Conservation (phyloP, 2,329 filamentous ascomycete genomes). For the Fusarium illudens region DNA sequence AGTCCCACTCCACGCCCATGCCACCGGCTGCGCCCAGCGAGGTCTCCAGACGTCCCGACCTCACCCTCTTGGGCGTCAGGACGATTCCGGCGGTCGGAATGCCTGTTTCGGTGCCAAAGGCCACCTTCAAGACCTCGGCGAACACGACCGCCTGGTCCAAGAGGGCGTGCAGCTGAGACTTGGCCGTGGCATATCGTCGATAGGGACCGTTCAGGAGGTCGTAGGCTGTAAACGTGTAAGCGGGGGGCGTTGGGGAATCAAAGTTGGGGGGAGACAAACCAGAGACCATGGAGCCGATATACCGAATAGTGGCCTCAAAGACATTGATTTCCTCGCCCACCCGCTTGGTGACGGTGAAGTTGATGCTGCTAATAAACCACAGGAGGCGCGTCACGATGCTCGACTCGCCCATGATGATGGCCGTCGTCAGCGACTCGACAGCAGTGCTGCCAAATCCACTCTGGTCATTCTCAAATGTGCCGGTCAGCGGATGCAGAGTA, state of each 20-base stretch:
- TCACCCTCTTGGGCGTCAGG: slow-evolving; percentile 61
- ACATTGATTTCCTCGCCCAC: slow-evolving; percentile 66
- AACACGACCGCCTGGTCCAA: slow-evolving; percentile 73
- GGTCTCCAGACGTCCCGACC: slow-evolving; percentile 65
- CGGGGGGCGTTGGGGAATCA: not conserved
- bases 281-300: slow-evolving; percentile 81
- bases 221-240: slow-evolving; percentile 57
- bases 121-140: slow-evolving; percentile 77
- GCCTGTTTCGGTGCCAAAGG: slow-evolving; percentile 79
- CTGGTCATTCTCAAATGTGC: slow-evolving; percentile 71
- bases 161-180: slow-evolving; percentile 61
- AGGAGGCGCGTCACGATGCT: slow-evolving; percentile 76
- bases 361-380: slow-evolving; percentile 72
- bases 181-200: slow-evolving; percentile 54
- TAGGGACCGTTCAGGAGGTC: slow-evolving; percentile 77
- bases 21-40: slow-evolving; percentile 81
- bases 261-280: slow-evolving; percentile 52
- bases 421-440: slow-evolving; percentile 82
- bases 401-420: slow-evolving; percentile 76
- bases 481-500: slow-evolving; percentile 74
- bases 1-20: slow-evolving; percentile 79
- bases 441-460: slow-evolving; percentile 88
- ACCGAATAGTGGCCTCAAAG: slow-evolving; percentile 92
- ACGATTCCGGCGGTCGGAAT: slow-evolving; percentile 75
- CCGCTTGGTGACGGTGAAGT: slow-evolving; percentile 69